Percentiles rank a stretch among this genome's conserved stretches.
Conservation (phyloP, 2,329 filamentous ascomycete genomes). For the Fusarium multiceps region DNA sequence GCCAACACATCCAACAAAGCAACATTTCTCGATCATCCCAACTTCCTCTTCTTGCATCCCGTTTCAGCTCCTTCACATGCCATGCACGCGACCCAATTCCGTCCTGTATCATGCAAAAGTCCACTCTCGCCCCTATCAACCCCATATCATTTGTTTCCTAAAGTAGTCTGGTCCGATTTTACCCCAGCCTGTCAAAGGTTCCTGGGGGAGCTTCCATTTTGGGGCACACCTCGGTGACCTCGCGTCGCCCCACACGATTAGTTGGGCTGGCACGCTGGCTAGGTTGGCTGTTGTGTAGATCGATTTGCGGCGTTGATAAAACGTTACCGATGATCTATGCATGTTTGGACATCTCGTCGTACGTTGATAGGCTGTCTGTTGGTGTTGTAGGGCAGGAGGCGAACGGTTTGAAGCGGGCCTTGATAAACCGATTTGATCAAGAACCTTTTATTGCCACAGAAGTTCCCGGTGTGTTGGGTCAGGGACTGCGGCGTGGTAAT, state of each 20-base stretch:
- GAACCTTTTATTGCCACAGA: constrained; percentile 1
- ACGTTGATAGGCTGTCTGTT: neutral
- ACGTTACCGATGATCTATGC: neutral
- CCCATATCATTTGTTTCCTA: neutral
- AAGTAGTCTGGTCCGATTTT: neutral
- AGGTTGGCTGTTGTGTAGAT: neutral
- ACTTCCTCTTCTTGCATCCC: neutral
- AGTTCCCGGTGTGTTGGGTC: constrained; percentile 4
- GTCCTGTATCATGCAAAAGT: neutral
- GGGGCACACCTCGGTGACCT: constrained; percentile 13
- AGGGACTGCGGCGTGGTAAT: constrained; percentile 1
- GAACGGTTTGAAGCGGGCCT: neutral
- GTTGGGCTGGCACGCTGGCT: too few relatives aligned
- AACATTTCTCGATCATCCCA: neutral
- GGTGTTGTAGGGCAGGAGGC: neutral
- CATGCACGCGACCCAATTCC: neutral
- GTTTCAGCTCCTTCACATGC: neutral
- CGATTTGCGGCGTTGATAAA: neutral
- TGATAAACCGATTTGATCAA: constrained; percentile 18
- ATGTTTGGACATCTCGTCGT: neutral
- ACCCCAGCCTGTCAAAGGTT: constrained; percentile 37
- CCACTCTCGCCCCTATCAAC: constrained; percentile 12
- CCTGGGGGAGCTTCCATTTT: constrained; percentile 29
- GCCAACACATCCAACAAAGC: neutral
- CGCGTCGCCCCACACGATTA: neutral